Base-by-base conservation (phyloP, 441 rosid genomes). In the Adansonia rubrostipa region DNA sequence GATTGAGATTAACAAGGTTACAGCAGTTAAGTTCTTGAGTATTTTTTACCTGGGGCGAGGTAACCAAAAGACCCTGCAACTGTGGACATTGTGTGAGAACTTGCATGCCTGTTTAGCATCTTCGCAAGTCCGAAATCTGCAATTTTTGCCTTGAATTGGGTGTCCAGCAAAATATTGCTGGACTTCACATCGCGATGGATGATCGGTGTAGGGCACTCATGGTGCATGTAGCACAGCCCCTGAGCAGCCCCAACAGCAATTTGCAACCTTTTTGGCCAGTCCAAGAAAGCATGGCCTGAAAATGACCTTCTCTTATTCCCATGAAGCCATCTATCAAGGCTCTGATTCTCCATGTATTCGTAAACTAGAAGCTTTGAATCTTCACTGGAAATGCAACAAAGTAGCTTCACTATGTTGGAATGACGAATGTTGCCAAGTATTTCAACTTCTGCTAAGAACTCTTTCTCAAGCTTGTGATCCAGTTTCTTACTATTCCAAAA, bases 281-380 rank as follows among this genome's bases (percentile, higher is more conserved):
- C 68, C 44, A 63, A 63, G 10, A 63, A 44, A 63, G 4, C 45
- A 13, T 33, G 47, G 17, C 68, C 19, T 1, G 17, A 13, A n/a
- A 6, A 28, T 6, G 19, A 36, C n/a, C 44, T 62, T 13, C 67
- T 63, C 67, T 63, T 90, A 33, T 63, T 63, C 67, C 67, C 67
- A 33, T 63, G 67, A 63, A 63, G 44, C 44, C 63, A 58, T 58
- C 28, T 19, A 19, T 58, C 63, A 4, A 58, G 63, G 67, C 19
- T 63, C 45, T 13, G 67, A 13, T 63, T 63, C 67, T 63, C 67
- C 17, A 63, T 63, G 67, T 63, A 36, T 44, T 63, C 45, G 45
- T 36, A 63, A 13, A 63, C 67, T 17, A 63, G n/a, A 28, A 62
- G 45, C 67, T 62, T 62, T 6, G 19, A 28, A 62, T 11, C 44